Conservation (phyloP, 2,329 filamentous ascomycete species). For the Calonectria henricotiae region DNA sequence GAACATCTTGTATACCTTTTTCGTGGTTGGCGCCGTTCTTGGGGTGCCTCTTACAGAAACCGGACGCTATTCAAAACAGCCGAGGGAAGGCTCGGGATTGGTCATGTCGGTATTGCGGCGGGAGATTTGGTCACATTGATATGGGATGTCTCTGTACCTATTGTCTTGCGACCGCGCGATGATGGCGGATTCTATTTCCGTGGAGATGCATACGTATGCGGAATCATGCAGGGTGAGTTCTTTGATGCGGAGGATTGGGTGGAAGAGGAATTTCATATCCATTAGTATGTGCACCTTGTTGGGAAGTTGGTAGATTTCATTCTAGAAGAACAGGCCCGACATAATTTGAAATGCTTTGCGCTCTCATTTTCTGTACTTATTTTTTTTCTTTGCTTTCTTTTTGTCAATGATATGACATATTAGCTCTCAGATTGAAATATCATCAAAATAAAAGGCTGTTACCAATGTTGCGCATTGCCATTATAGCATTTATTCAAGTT, state of each 20-base stretch:
- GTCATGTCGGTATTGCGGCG: neutral
- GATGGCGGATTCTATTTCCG: neutral
- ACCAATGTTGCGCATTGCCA: too few species aligned
- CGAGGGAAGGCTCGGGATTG: constrained; percentile 2
- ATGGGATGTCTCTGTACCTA: neutral
- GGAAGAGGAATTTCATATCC: neutral
- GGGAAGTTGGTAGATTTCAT: too few species aligned
- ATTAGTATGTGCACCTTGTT: neutral
- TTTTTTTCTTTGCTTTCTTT: neutral
- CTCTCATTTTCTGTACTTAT: too few species aligned
- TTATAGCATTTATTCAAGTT: too few species aligned
- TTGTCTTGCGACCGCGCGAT: neutral
- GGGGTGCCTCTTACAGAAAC: neutral
- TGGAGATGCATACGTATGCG: neutral
- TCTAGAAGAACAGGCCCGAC: too few species aligned
- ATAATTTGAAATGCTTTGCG: too few species aligned
- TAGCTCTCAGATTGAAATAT: too few species aligned
- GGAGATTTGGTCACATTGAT: neutral
- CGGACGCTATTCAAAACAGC: neutral
- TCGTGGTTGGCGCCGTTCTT: neutral
- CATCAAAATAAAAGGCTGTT: too few species aligned
- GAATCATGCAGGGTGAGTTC: constrained; percentile 3
- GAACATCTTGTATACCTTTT: too few species aligned
- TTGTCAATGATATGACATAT: neutral
- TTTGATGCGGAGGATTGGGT: neutral